Base-by-base conservation (phyloP, 345 rosid genomes). In the Clausena lansium region DNA sequence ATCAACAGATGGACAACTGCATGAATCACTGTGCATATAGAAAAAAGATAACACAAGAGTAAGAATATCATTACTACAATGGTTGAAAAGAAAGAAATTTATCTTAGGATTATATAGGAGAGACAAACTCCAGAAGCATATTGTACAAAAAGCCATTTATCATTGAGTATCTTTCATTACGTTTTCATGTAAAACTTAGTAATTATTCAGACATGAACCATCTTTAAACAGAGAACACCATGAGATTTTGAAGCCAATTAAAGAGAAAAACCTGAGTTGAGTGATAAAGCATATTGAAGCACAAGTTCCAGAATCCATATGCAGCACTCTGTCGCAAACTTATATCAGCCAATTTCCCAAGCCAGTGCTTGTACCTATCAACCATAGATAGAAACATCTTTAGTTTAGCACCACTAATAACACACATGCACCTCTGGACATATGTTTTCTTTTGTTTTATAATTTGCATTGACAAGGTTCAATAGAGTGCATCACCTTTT, bases 311-410 rank as follows among this genome's bases (percentile, higher is more conserved):
- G 76, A 92, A 84, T 67, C 99, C 99, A 91, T 88, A 91, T 47
- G 99, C 99, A 84, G 95, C 96, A 90, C 99, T 95, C 85, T 95
- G 98, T 76, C 96, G 89, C 83, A 95, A 84, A 85, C 94, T 93
- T 83, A 93, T 85, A 84, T 84, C 89, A 71, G 97, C 97, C 84
- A 93, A 76, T 84, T 89, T 95, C 67, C 85, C 90, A 61, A 93
- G 91, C 96, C 94, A 95, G 39, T 80, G 83, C 58, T 86, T 86
- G 86, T 92, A 95, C 92, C 99, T 95, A 69, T 80, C 32, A 72
- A 87, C 65, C 62, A 79, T 7, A 82, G 25, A 36, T 75, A 70
- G 75, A 61, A 28, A 73, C 58, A 63, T 64, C 76, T 63, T 71
- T 71, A 38, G 38, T 7, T 69, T 41, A 80, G 55, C 73, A 63